Evolutionary conservation across 768 basidiomycete genomes (phyloP), one percentile per base, ranked within the genome.

Genomic region (Russula lepida): DNA sequence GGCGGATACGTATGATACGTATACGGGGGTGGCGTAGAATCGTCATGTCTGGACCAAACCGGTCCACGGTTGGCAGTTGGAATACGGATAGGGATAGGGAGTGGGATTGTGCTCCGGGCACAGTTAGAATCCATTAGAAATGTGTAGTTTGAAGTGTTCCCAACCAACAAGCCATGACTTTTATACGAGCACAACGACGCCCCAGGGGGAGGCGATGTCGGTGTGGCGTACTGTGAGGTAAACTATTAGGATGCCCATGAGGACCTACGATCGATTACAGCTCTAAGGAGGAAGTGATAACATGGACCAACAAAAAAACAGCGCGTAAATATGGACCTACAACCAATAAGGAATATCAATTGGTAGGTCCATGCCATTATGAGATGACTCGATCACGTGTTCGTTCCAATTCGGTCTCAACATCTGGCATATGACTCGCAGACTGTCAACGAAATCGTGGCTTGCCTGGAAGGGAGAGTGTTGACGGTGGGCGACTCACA

Each of bases 371-470:
- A n/a, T 41, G 56, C 56, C 56, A 48, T 48, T 57, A 23, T 27
- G 19, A 23, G 15, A n/a, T 21, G 21, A 46, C 54, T 17, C 57
- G 32, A 44, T 52, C 58, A 58, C 58, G 30, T 52, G 49, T 12
- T 30, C 27, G 27, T 50, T 50, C 39, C 39, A 50, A 28, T 52
- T 47, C 32, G 15, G 33, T 33, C 25, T 54, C 59, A 8, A 28
- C 43, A 13, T 37, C 46, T 54, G 52, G 49, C 46, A 54, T 17
- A 48, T 56, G 60, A 35, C 54, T 56, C 60, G 48, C 56, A 48
- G 52, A 47, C 61, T 62, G 61, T 62, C 60, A 62, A 39, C 56
- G 13, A 32, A 44, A 6, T 57, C 57, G 48, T 51, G 57, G 50
- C 57, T 39, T 48, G 13, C 46, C 39, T 48, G 37, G 62, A 63